These are phyloP conservation scores for Drechslerella dactyloides DNA, from an alignment of 2,329 filamentous ascomycete species.

Conservation along the genomic window DNA sequence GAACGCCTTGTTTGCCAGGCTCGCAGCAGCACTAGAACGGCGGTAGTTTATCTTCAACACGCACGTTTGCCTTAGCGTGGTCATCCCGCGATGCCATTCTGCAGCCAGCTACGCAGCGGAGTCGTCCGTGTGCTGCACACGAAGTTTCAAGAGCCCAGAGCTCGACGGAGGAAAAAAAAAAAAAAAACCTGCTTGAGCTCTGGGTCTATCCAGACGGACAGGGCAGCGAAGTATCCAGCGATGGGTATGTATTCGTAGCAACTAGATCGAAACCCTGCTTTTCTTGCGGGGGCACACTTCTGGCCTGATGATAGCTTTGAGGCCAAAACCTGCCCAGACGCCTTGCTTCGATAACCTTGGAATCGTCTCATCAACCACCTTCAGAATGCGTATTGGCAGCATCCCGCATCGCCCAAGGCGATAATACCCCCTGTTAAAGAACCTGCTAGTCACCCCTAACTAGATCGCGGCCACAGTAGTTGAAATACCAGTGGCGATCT, in stretches of 20 bases:
- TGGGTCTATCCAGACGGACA: constrained; percentile 6
- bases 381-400: background rate
- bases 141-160: constrained; percentile 25
- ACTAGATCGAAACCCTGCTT: background rate
- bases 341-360: background rate
- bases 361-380: background rate
- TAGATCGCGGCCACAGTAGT: background rate
- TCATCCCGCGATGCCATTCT: constrained; percentile 1
- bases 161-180: constrained; percentile 18
- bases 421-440: background rate
- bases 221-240: background rate
- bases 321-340: too few relatives aligned
- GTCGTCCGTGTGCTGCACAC: constrained; percentile 6
- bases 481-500: constrained; percentile 4
- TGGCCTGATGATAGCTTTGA: background rate
- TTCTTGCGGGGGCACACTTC: background rate
- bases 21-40: constrained; percentile 11
- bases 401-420: background rate
- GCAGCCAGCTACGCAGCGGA: constrained; percentile 6
- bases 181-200: constrained; percentile 10
- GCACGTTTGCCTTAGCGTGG: constrained; percentile 11
- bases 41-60: constrained; percentile 6
- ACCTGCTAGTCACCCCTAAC: background rate
- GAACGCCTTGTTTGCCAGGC: background rate
- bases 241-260: too few relatives aligned